Evolutionary conservation across 495 filamentous ascomycete species (phyloP), one percentile per base, ranked within the genome.

Genomic region (Penicillium longicatenatum): DNA sequence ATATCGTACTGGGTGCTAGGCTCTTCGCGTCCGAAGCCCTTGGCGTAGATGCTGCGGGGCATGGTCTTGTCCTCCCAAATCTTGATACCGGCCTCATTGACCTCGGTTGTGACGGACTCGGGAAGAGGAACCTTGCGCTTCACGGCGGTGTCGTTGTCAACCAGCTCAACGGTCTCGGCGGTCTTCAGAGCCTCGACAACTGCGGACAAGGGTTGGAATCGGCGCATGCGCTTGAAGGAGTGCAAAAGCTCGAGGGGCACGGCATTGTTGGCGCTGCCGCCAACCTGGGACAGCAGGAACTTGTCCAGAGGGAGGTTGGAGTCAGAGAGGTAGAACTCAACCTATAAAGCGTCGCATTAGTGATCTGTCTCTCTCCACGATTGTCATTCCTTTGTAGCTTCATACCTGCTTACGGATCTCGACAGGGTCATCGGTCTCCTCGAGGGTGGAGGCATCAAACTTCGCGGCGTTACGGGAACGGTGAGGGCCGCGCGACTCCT

Each of bases 291-390:
- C 75, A 92, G 87, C 37, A 99, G 81, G 76, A 91, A 93, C 67
- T 91, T 89, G 74, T 99, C 94, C 61, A 82, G 82, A 43, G 88
- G 87, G 0, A 98, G 84, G 69, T 99, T 99, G 62, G 88, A 89
- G 70, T 96, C 91, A 57, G 89, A 89, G 74, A 99, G 97, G 77
- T 98, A 99, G 70, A 97, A 99, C 67, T 99, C 93, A 54, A 97
- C 92, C 91, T 97, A 65, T 16, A 31, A 17, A 9, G 22, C 6
- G 55, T 53, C 62, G 55, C 42, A 20, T 60, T 30, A 59, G 49
- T 41, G 45, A 12, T 5, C 19, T n/a, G 16, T 19, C 45, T n/a
- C 16, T 6, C 30, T 17, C 7, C 7, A 39, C 4, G 31, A 19
- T 12, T 8, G 14, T 22, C 16, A 26, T 17, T 48, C 12, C 5